phyloP scores from a whole-genome alignment of 306 rosid species.

The Vachellia collinsii region DNA sequence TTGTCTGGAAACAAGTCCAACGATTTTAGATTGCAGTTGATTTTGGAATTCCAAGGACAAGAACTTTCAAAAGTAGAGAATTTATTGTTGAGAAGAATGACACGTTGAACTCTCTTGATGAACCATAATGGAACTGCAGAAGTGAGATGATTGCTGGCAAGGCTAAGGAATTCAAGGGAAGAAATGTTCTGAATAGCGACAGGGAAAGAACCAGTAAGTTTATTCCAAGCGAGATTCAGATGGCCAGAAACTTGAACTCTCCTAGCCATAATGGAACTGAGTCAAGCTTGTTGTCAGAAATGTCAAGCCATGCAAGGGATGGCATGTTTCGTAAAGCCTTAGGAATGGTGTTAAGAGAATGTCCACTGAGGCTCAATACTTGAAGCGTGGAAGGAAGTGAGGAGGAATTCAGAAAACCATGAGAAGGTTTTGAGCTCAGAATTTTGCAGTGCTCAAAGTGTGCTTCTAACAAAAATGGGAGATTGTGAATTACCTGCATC shows the following conservation, averaged over 20 bases:
- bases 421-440: not conserved
- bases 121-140: no score
- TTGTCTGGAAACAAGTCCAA: no score
- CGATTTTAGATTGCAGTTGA: no score
- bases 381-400: not conserved
- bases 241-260: no score
- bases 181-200: no score
- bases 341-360: not conserved
- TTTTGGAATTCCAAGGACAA: no score
- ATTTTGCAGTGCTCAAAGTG: not conserved
- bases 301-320: not conserved
- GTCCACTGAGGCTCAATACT: not conserved
- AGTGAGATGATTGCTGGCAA: no score
- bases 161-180: no score
- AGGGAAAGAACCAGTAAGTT: no score
- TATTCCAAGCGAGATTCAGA: no score
- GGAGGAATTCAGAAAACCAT: constrained; percentile 6
- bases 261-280: not conserved
- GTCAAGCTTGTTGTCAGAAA: not conserved
- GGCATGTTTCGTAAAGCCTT: not conserved
- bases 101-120: not conserved
- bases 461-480: constrained; percentile 15
- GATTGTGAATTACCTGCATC: constrained; percentile 3
- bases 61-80: no score
- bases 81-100: no score